A percentile compares a stretch with the other conserved stretches of the same genome.
phyloP scores from a whole-genome alignment of 345 rosid genomes.

The Populus davidiana region DNA sequence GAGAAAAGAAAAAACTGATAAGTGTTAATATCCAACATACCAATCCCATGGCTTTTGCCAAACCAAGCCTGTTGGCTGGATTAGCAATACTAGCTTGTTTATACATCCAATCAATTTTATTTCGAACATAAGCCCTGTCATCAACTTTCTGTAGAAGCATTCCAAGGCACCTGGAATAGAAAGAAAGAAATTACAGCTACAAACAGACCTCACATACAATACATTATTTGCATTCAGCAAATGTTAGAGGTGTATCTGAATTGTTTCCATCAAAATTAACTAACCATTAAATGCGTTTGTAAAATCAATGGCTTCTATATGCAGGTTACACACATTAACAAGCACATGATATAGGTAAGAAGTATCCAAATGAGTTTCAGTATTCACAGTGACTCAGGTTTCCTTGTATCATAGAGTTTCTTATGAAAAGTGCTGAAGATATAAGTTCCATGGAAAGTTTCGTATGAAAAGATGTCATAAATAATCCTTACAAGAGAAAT shows the following conservation, averaged over 20 bases:
- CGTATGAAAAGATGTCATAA: too few relatives aligned
- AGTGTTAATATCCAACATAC: slow-evolving; percentile 39
- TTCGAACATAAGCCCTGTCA: slow-evolving; percentile 73
- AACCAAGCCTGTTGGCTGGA: slow-evolving; percentile 90
- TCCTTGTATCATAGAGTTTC: background rate
- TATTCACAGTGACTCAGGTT: background rate
- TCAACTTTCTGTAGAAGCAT: slow-evolving; percentile 89
- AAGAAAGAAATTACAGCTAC: slow-evolving; percentile 17
- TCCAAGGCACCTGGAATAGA: slow-evolving; percentile 71
- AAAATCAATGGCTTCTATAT: background rate
- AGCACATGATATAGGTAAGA: background rate
- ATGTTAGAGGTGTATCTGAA: background rate
- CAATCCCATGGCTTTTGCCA: slow-evolving; percentile 98
- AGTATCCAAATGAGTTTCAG: background rate
- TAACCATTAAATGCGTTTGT: background rate
- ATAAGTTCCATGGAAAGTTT: background rate
- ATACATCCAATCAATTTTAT: slow-evolving; percentile 89
- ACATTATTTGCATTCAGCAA: background rate
- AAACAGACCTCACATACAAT: background rate
- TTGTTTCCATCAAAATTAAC: background rate
- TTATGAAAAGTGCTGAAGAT: background rate
- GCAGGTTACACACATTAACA: background rate
- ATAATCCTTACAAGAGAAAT: too few relatives aligned
- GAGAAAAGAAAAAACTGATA: background rate
- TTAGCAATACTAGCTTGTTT: slow-evolving; percentile 74